phyloP scores from a whole-genome alignment of 2,329 filamentous ascomycete genomes.

The Taxawa tesnikishii region DNA sequence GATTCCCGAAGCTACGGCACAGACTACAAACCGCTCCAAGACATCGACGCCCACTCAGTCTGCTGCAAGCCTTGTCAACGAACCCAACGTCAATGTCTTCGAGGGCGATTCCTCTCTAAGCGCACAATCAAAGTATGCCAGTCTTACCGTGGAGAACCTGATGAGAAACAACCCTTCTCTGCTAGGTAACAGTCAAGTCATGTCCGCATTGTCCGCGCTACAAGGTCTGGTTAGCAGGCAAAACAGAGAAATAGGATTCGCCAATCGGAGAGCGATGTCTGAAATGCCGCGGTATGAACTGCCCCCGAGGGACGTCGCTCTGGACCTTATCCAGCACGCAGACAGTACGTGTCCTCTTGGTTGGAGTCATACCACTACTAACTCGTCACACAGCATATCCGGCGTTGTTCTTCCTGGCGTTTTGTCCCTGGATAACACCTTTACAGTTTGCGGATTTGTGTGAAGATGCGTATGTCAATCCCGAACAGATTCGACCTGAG shows the following conservation, averaged over 20 bases:
- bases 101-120: slow-evolving; percentile 4
- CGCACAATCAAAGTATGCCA: slow-evolving; percentile 3
- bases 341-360: not conserved
- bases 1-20: not conserved
- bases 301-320: not conserved
- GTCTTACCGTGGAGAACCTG: slow-evolving; percentile 2
- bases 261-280: not conserved
- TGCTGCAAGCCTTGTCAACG: slow-evolving; percentile 1
- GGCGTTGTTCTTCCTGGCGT: slow-evolving; percentile 5
- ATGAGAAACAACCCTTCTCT: slow-evolving; percentile 5
- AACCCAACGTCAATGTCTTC: slow-evolving; percentile 4
- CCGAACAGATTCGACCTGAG: slow-evolving; percentile 6
- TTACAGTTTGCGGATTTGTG: slow-evolving; percentile 2
- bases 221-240: slow-evolving; percentile 1
- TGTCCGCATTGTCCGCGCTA: slow-evolving; percentile 2
- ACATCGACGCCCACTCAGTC: not conserved
- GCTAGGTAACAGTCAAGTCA: no score
- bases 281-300: not conserved
- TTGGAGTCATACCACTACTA: not conserved
- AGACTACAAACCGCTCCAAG: not conserved
- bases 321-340: slow-evolving; percentile 1
- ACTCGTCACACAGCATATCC: slow-evolving; percentile 1
- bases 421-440: no score
- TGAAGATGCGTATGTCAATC: slow-evolving; percentile 6
- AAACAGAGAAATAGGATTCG: no score